Evolutionary conservation across 345 rosid genomes (phyloP), one percentile per base, ranked within the genome.

Genomic region (Euclidium syriacum): DNA sequence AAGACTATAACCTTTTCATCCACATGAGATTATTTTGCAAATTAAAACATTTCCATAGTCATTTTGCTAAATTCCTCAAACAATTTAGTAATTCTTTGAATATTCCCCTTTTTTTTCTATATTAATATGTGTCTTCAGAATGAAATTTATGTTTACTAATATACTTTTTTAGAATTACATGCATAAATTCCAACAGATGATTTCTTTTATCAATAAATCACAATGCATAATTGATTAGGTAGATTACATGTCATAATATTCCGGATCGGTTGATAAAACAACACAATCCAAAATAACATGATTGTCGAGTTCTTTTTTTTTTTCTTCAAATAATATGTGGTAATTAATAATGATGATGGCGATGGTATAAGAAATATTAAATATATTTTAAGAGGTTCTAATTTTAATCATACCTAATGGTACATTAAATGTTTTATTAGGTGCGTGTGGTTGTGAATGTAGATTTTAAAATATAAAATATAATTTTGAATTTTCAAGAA

Each of bases 231-330:
- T 36, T 62, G 64, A 70, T 54, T 62, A 38, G 74, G 64, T 62
- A 47, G 58, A 32, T 39, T 70, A 62, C 10, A 62, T 62, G 74
- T 70, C 62, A 62, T 29, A 33, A 47, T 70, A 61, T 23, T 53
- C 50, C 29, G 68, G 68, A 62, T 54, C 6, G 69, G 69, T 70
- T 70, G 69, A 54, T 70, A 39, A 70, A 70, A 62, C 64, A 22
- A 54, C 74, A 62, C 64, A 52, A 46, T 70, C 64, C 23, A 62
- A 53, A 43, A 53, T 61, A 42, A 46, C 6, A 34, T 70, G 29
- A 46, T 70, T 62, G 58, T 16, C 15, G 40, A 18, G 62, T 46
- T 62, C 22, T 26, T 36, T 44, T 26, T 10, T 26, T 36, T 44
- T 26, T 10, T 36, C 24, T 48, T 18, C 55, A 42, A 27, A 26